Conservation (phyloP, 345 rosid genomes). For the Gossypium bickii region DNA sequence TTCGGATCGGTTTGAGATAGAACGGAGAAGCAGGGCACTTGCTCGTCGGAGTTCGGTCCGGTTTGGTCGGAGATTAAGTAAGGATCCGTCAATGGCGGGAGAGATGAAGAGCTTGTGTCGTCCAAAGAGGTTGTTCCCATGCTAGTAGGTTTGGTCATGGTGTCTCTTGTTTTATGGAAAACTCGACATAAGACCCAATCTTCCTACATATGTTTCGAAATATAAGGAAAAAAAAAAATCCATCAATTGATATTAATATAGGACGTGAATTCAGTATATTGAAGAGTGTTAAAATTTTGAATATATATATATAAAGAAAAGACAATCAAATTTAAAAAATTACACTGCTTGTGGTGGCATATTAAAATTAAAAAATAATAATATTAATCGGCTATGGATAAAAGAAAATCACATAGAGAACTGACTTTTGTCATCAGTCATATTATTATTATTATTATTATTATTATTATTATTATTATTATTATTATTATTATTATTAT, state of each 20-base stretch:
- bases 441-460: background rate
- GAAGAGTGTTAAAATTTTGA: no score
- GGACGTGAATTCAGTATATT: no score
- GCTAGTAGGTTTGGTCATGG: conserved; percentile 27
- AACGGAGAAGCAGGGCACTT: conserved; percentile 98
- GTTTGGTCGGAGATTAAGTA: conserved; percentile 57
- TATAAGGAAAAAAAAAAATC: background rate
- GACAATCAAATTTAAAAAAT: background rate
- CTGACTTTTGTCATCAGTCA: background rate
- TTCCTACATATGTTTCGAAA: conserved; percentile 39
- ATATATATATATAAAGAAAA: no score
- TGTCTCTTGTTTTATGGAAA: conserved; percentile 54
- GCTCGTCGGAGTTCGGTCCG: conserved; percentile 38
- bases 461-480: no score
- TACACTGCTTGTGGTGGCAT: background rate
- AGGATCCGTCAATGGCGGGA: conserved; percentile 71
- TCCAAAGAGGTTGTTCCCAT: conserved; percentile 44
- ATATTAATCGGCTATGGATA: background rate
- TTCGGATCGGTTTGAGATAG: conserved; percentile 37
- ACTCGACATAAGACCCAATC: conserved; percentile 86
- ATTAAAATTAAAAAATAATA: background rate
- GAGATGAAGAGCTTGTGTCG: conserved; percentile 43
- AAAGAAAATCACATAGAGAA: background rate
- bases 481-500: no score
- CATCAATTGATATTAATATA: no score